Evolutionary conservation across 2,329 filamentous ascomycete genomes (phyloP), one percentile per base, ranked within the genome.

Genomic region (Neonectria hederae): DNA sequence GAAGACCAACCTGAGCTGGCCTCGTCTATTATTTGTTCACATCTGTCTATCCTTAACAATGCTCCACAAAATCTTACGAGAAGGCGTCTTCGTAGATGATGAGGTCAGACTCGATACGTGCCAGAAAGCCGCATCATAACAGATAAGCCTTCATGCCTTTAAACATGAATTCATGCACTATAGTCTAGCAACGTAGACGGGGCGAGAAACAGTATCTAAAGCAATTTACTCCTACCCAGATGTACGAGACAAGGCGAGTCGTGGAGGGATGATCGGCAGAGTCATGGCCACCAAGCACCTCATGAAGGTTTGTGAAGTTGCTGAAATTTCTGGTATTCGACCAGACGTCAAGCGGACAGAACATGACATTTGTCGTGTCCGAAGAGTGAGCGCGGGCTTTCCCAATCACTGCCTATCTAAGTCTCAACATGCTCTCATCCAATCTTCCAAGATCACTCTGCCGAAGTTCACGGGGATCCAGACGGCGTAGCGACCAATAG

Each of bases 11-110:
- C 62, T 32, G 46, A 57, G 46, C 58, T 62, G 63, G 59, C 62
- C 54, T 59, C 62, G 58, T 72, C 67, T 70, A 69, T 70, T 64
- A 59, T 49, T 55, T 62, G 57, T 58, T 62, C 56, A 66, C 60
- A 60, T 65, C 65, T 54, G 30, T 43, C 19, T 45, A 21, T 43
- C 9, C 13, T 49, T 14, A 17, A 26, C 35, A 43, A 14, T 13
- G 5, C 14, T 19, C 17, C 7, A 54, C 9, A 11, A n/a, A 28
- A 32, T 21, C 28, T 11, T n/a, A 17, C 43, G 22, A 32, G 26
- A 19, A 1, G 40, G 9, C 28, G 22, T 38, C 14, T 17, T n/a
- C 17, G 24, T n/a, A n/a, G 46, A 49, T 10, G 7, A 49, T 11
- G 3, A 30, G 11, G 17, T 13, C 46, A 6, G 6, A n/a, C n/a